Base-by-base conservation (phyloP, 2,329 filamentous ascomycete genomes). In the Fusarium cicatricum region DNA sequence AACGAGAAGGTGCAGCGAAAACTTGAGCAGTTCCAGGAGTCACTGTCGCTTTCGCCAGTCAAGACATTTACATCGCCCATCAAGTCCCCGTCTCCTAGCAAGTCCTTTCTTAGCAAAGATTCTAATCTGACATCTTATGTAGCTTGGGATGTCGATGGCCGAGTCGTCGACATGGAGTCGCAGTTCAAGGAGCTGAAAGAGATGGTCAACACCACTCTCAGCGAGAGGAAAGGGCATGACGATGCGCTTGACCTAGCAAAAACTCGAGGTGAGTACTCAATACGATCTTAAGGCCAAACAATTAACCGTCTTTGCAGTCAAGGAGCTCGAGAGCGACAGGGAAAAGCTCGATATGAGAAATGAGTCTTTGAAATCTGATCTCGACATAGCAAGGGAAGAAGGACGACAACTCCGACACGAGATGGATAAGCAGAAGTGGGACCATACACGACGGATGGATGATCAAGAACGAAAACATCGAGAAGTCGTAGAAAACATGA, bases 111-210 rank as follows among this genome's bases (percentile, higher is more conserved):
- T 69, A 88, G 83, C 64, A 90, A 87, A 78, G 78, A 88, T 80
- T 91, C 92, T 87, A 89, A 91, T 82, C 77, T 84, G 63, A 82
- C 78, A 67, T 75, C 72, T 29, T 85, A 80, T 75, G 61, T 83
- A 91, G 90, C 84, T 69, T 94, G 89, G 83, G 92, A 97, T 72
- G 86, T 92, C 64, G 88, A 92, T 66, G 85, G 85, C 58, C 86
- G 89, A 62, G 83, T 97, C 64, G 87, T 88, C 60, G 84, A 87
- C 55, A 88, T 97, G 76, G 91, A 96, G 67, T 80, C 81, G 15
- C 82, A 94, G 68, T 92, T 92, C 70, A 82, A 84, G 41, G 80
- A 83, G 55, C 80, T 98, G 58, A 89, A 89, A 69, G 82, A 88
- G 53, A 88, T 90, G 60, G 86, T 97, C 70, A 86, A 86, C 54